Base-by-base conservation (phyloP, 352 stramenopile genomes). In the Phytophthora syringae region DNA sequence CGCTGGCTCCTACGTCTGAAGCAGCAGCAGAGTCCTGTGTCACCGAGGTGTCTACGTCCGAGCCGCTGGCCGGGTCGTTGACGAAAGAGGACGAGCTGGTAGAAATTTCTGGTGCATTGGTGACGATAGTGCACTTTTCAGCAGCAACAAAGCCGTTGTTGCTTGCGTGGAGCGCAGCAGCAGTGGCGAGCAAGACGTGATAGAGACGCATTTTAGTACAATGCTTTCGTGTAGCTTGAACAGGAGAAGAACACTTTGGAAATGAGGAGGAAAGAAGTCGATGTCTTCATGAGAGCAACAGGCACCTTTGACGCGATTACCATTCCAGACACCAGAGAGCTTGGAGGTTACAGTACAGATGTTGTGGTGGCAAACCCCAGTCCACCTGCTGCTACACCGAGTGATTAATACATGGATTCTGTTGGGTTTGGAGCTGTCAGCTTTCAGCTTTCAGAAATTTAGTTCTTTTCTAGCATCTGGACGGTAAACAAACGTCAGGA, bases 161-260 rank as follows among this genome's bases (percentile, higher is more conserved):
- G 21, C 37, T 43, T 7, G 52, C 52, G 11, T 45, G 13, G 42
- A 60, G 52, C 24, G 52, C 52, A 12, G 18, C 52, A 15, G 39
- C 52, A 16, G 52, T 42, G 15, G 39, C 52, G 5, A 60, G 25
- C 40, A 60, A 30, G 11, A 51, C 52, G 52, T 43, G n/a, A 44
- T 60, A 60, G 20, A 50, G 27, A 44, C 39, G 52, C 52, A 60
- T 60, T n/a, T 6, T 60, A 44, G 34, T 30, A 55, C 30, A 28
- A 49, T 53, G 24, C 39, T 47, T 47, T 20, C 2, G 44, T 52
- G 32, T 52, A 30, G 52, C 34, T 49, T 48, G 13, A 30, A 36
- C 22, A 1, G 50, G 27, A 24, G 50, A 57, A 57, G 28, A 22
- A 12, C 50, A 48, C 47, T 57, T 57, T 37, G 34, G 32, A 48